Base-by-base conservation (phyloP, 495 filamentous ascomycete genomes). In the Neurospora sp. region DNA sequence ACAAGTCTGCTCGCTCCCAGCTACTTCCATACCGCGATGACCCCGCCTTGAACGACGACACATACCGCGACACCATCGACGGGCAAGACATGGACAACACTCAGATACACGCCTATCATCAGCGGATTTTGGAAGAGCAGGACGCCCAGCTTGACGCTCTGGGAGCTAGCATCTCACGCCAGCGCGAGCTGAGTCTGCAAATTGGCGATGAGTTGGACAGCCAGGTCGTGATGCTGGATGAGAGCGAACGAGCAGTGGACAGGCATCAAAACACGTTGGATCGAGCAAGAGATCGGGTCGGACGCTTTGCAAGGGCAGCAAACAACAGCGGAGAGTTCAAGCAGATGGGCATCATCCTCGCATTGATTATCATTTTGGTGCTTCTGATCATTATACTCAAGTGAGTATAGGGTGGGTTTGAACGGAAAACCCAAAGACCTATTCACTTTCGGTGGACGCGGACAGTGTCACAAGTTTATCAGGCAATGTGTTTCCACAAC, bases 121-220 rank as follows among this genome's bases (percentile, higher is more conserved):
- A 86, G 16, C 89, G 89, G 59, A 88, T 96, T 18, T 83, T 99
- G 22, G 87, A 87, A 3, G 89, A 98, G 71, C 96, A 98, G 79
- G 96, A 99, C 78, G 92, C 94, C 73, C 93, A 96, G 78, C 84
- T 99, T n/a, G 96, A 98, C 79, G 83, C 88, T 69, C 85, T 99
- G 35, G 93, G 94, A 11, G 88, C 89, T 74, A 93, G 89, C 71
- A 97, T 99, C 75, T 88, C 91, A n/a, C 90, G 95, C 69, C 96
- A 98, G 82, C 87, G 97, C 69, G 93, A 98, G 83, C 85, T 99
- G 76, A 93, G 91, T 76, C 96, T 98, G 79, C 93, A 94, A 84
- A 99, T 99, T 78, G 96, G 96, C 35, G 92, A 98, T 79, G 96
- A 99, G 85, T 84, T 99, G 35, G 96, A 99, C 74, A 89, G 89